Conservation (phyloP, 2,329 filamentous ascomycete species). For the Colletotrichum lindemuthianum region DNA sequence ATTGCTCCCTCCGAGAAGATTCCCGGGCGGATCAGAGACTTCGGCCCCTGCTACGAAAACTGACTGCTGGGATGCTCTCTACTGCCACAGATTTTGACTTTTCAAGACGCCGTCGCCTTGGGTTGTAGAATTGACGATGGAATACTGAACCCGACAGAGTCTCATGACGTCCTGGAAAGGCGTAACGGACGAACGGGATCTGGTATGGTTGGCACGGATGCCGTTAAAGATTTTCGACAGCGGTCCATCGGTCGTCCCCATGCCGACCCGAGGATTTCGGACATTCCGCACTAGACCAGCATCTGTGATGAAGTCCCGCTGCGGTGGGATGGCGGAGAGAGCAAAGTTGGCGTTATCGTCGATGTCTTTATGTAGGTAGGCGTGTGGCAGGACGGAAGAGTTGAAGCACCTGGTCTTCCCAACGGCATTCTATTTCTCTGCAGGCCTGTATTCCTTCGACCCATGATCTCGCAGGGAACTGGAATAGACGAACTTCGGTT, state of each 20-base stretch:
- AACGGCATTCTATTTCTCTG: not conserved
- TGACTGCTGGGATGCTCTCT: no score
- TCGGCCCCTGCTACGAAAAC: no score
- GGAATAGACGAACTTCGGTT: slow-evolving; percentile 2
- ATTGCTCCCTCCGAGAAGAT: no score
- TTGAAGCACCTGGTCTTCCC: not conserved
- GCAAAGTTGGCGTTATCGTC: not conserved
- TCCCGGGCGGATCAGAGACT: no score
- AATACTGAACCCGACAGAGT: no score
- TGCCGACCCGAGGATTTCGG: not conserved
- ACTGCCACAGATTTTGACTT: no score
- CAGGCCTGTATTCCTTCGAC: not conserved
- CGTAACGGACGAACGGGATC: not conserved
- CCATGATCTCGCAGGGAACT: slow-evolving; percentile 3
- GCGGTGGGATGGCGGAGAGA: not conserved
- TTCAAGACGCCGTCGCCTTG: no score
- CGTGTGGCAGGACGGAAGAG: not conserved
- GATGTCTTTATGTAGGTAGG: not conserved
- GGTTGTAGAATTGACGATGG: no score
- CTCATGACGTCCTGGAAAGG: no score
- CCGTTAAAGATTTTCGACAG: not conserved
- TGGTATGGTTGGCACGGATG: slow-evolving; percentile 23
- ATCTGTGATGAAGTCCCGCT: not conserved
- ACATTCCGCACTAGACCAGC: not conserved
- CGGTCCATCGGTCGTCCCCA: not conserved